Conservation (phyloP, 2,329 filamentous ascomycete genomes). For the Madurella mycetomatis region DNA sequence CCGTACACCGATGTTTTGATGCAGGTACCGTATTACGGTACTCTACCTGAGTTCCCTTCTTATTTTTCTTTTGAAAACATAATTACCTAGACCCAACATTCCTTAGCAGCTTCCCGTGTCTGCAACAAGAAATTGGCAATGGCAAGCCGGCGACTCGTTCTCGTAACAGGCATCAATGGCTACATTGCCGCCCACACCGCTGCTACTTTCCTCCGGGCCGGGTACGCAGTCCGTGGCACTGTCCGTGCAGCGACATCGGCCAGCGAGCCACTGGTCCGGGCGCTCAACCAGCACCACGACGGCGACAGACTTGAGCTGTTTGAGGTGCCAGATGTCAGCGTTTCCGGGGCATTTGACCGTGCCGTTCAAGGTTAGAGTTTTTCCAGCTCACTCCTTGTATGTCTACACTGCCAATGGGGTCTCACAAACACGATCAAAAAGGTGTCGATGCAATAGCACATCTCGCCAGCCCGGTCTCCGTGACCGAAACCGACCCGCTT, state of each 20-base stretch:
- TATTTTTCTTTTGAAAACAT: neutral
- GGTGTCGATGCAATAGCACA: constrained; percentile 17
- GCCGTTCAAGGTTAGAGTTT: constrained; percentile 10
- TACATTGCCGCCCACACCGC: constrained; percentile 22
- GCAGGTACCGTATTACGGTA: too few species aligned
- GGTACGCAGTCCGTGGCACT: constrained; percentile 19
- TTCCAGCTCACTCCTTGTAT: too few species aligned
- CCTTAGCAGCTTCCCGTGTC: too few species aligned
- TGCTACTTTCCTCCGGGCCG: constrained; percentile 15
- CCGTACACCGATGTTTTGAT: too few species aligned
- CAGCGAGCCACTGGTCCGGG: constrained; percentile 2
- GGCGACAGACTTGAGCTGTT: constrained; percentile 14
- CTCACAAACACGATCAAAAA: neutral
- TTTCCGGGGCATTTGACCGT: constrained; percentile 13
- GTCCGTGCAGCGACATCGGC: constrained; percentile 10
- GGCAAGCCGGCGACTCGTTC: constrained; percentile 6
- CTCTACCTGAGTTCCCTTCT: too few species aligned
- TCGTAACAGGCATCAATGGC: constrained; percentile 23
- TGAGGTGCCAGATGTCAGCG: constrained; percentile 17
- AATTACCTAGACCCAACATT: neutral
- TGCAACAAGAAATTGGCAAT: neutral
- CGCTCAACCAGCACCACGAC: constrained; percentile 4
- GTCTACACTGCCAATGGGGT: too few species aligned
- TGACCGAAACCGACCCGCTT: constrained; percentile 8
- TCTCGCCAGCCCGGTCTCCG: constrained; percentile 20